A percentile compares a stretch with the other conserved stretches of the same genome.
phyloP scores from a whole-genome alignment of 225 moss, liverwort and hornwort genomes.

The Neckera pumila region DNA sequence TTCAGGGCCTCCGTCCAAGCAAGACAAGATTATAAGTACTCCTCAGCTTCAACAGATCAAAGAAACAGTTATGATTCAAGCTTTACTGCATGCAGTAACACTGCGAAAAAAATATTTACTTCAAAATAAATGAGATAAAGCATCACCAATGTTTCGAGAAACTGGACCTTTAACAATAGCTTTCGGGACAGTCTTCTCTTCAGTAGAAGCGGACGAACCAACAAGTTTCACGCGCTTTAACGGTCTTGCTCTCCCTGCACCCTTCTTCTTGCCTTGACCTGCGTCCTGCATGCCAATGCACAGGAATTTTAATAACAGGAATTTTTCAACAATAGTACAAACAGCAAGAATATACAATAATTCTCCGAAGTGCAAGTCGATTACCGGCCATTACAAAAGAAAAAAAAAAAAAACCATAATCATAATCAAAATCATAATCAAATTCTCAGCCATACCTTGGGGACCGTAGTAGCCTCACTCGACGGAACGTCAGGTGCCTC shows the following conservation, averaged over 20 bases:
- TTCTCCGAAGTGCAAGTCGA: neutral
- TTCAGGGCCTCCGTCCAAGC: neutral
- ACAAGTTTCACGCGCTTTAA: constrained; percentile 62
- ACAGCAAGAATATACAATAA: neutral
- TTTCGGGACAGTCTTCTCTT: constrained; percentile 25
- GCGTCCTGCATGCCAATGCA: constrained; percentile 19
- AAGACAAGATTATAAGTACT: neutral
- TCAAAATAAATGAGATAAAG: neutral
- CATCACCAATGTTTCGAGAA: neutral
- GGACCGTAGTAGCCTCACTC: neutral
- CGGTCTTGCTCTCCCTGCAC: constrained; percentile 36
- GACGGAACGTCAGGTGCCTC: constrained; percentile 1
- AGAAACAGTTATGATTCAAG: neutral
- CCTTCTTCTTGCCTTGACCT: constrained; percentile 52
- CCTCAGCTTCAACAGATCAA: neutral
- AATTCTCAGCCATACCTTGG: constrained; percentile 17
- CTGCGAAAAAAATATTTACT: neutral
- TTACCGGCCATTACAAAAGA: neutral
- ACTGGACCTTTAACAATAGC: constrained; percentile 48
- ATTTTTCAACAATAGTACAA: neutral
- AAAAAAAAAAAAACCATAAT: neutral
- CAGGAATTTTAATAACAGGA: neutral
- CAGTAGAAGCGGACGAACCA: constrained; percentile 11
- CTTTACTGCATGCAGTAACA: neutral
- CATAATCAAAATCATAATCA: neutral